A percentile compares a stretch with the other conserved stretches of the same genome.
These are phyloP conservation scores for Paraconiothyrium brasiliense DNA, from an alignment of 2,329 filamentous ascomycete species.

Conservation along the genomic window DNA sequence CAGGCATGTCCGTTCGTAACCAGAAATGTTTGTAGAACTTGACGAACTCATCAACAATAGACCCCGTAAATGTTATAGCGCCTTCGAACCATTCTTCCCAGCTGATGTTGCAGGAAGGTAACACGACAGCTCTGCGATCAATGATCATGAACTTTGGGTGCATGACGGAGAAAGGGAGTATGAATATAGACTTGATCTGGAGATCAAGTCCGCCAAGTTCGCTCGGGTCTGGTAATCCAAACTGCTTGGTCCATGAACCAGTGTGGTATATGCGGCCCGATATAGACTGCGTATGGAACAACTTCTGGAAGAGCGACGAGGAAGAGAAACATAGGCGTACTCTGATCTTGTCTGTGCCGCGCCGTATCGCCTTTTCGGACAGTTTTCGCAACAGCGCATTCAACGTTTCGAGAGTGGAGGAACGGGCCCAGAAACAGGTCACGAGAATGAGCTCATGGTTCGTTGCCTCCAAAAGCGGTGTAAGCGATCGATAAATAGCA, in stretches of 20 bases:
- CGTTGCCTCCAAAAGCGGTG: conserved; percentile 70
- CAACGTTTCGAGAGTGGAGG: conserved; percentile 67
- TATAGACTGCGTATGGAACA: conserved; percentile 73
- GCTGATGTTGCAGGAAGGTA: conserved; percentile 85
- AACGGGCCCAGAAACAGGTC: conserved; percentile 83
- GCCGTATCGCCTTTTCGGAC: conserved; percentile 57
- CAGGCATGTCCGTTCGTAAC: conserved; percentile 52
- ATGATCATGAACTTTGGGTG: conserved; percentile 84
- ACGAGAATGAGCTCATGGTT: conserved; percentile 75
- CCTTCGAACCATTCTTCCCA: conserved; percentile 91
- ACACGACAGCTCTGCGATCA: conserved; percentile 71
- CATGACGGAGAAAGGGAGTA: conserved; percentile 84
- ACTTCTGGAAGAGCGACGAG: conserved; percentile 74
- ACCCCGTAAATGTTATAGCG: conserved; percentile 72
- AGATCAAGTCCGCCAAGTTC: conserved; percentile 71
- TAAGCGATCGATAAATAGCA: conserved; percentile 57
- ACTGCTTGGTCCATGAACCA: conserved; percentile 65
- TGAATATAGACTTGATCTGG: conserved; percentile 79
- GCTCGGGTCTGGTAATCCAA: conserved; percentile 70
- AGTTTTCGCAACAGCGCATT: conserved; percentile 67
- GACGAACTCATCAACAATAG: conserved; percentile 68
- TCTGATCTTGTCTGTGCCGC: conserved; percentile 57
- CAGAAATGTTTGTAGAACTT: conserved; percentile 76
- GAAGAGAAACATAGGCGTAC: conserved; percentile 82
- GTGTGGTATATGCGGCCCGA: conserved; percentile 70